Percentiles rank a stretch among this genome's conserved stretches.
phyloP scores from a whole-genome alignment of 1,284 basidiomycete genomes.

The Sanghuangporus sanghuang region DNA sequence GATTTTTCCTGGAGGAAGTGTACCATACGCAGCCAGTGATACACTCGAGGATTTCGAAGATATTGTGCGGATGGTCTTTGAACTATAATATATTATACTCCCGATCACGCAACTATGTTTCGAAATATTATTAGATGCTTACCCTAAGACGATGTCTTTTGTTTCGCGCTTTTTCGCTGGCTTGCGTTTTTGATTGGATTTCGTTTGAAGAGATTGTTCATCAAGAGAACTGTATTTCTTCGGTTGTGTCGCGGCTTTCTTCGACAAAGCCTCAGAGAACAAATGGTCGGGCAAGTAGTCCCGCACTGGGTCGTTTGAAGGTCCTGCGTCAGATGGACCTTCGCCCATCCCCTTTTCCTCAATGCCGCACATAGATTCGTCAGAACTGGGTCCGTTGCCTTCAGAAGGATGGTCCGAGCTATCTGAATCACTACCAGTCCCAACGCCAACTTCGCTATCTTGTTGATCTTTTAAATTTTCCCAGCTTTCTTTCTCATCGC shows the following conservation, averaged over 20 bases:
- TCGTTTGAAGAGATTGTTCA: not conserved
- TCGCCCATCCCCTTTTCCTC: not conserved
- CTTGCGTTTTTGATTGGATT: not conserved
- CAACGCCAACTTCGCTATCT: not conserved
- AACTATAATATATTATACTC: conserved; percentile 3
- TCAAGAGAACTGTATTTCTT: not conserved
- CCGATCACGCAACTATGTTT: not conserved
- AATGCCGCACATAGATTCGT: not conserved
- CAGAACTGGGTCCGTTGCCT: not conserved
- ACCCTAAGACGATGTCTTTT: conserved; percentile 17
- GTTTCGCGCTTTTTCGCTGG: not conserved
- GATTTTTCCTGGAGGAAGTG: conserved; percentile 8
- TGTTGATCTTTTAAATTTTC: not conserved
- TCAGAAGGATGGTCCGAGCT: not conserved
- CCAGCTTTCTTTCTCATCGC: not conserved
- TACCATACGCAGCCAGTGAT: not conserved
- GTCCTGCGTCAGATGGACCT: not conserved
- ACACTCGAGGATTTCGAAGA: not conserved
- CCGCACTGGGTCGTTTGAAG: not conserved
- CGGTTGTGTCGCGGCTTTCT: not conserved
- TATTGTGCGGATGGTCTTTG: conserved; percentile 11
- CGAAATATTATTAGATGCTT: not conserved
- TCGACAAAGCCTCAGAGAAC: conserved; percentile 13
- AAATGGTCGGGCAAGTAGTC: conserved; percentile 17
- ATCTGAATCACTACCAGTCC: not conserved